Evolutionary conservation across 2,329 filamentous ascomycete species (phyloP), one percentile per base, ranked within the genome.

Genomic region (Biscogniauxia marginata): DNA sequence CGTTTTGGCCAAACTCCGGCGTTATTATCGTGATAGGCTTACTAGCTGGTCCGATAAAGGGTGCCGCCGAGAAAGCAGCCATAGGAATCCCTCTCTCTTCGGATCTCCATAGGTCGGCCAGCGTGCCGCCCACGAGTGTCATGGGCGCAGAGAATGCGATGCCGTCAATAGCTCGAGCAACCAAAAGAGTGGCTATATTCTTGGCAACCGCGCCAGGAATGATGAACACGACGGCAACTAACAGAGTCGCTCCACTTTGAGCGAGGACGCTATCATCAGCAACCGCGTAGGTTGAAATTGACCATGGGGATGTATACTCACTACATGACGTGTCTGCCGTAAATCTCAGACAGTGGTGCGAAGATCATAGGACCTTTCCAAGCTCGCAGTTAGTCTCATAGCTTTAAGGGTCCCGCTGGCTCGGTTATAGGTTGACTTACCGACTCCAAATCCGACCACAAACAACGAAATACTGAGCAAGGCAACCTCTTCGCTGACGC

Each of bases 11-110:
- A 8, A 11, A 46, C 18, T 20, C 18, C 18, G 20, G n/a, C n/a
- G n/a, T n/a, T n/a, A n/a, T n/a, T n/a, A 43, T 3, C n/a, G 39
- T 50, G 9, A 4, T 19, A 43, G 20, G 70, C 75, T 60, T 71
- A 79, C 77, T 86, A 1, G 89, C 90, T 49, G 91, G 91, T 0
- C 91, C 91, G 46, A 93, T 81, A 69, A 95, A 95, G 0, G 91
- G 91, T 0, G 90, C 90, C 2, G 90, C 90, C 11, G 84, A 88
- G 71, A 95, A 96, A 16, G 89, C 88, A 3, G 90, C 90, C 90
- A 96, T 95, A 18, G 91, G 89, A 1, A 95, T 87, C 66, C 90
- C 91, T 52, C 91, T 83, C 73, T 96, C 90, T 70, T 95, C 90
- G 50, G 87, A 90, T 57, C 76, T 85, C 90, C 90, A 96, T n/a